Base-by-base conservation (phyloP, 2,329 filamentous ascomycete species). In the Cadophora sp. region DNA sequence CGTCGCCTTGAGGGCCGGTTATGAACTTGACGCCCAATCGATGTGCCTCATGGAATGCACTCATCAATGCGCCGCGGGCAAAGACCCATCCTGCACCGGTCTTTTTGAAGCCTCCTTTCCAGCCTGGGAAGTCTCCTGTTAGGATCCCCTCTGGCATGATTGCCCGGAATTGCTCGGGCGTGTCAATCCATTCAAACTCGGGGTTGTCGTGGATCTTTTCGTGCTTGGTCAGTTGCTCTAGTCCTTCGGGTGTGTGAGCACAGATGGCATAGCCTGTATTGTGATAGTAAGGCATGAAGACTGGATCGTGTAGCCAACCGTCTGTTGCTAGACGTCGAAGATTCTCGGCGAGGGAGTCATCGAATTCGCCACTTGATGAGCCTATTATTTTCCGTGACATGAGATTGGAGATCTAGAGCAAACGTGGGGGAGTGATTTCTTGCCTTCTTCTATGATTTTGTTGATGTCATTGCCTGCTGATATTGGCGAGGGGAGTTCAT, bases 391-490 rank as follows among this genome's bases (percentile, higher is more conserved):
- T 40, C 9, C 31, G 4, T 6, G 16, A 72, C 73, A 27, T 63
- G 0, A 69, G 63, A 63, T 73, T 66, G 43, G 4, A n/a, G 16
- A 1, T 4, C 8, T 4, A 19, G 68, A 19, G 34, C 12, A 51
- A 34, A 29, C 31, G 26, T 50, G 26, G 24, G 51, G 40, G 31
- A 12, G 19, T 24, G 63, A 29, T 46, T 27, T n/a, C 34, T 26
- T 60, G 68, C 71, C 72, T 74, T 74, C 55, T 67, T 74, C 72
- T 9, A 89, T 80, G 65, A 89, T 89, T 76, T 89, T 89, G 75
- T 89, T 89, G 29, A 89, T 74, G 70, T 89, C 86, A 68, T 87
- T 86, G 24, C 83, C 86, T 0, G 86, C 87, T 0, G 87, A 88
- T 73, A 78, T 79, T 77, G 64, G 77, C 73, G 67, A 74, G 26